Percentiles rank a stretch among this genome's conserved stretches.
phyloP scores from a whole-genome alignment of 2,329 filamentous ascomycete species.

The Diaporthe vaccinii region DNA sequence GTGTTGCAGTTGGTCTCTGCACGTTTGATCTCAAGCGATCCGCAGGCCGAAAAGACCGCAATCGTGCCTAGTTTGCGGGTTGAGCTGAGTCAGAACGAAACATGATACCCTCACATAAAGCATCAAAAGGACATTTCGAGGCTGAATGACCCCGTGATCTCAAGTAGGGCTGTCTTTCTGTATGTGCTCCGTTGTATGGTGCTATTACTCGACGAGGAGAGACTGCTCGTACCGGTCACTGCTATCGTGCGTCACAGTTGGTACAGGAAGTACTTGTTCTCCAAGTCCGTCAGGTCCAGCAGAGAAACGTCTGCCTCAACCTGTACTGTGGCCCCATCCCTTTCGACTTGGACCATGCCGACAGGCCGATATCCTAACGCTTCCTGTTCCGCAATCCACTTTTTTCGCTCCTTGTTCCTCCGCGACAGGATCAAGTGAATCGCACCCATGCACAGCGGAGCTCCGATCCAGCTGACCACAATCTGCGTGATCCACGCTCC shows the following conservation, averaged over 20 bases:
- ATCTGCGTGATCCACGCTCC: constrained; percentile 51
- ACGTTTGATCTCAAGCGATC: too few species aligned
- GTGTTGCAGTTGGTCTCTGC: too few species aligned
- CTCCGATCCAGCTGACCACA: constrained; percentile 52
- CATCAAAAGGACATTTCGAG: not conserved
- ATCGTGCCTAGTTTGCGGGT: too few species aligned
- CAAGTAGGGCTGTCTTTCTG: not conserved
- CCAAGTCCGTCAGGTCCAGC: constrained; percentile 55
- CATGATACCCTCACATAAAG: constrained; percentile 16
- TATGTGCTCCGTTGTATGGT: not conserved
- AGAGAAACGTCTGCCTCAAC: constrained; percentile 53
- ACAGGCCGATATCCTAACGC: constrained; percentile 42
- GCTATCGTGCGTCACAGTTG: constrained; percentile 41
- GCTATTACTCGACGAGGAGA: not conserved
- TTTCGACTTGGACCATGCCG: constrained; percentile 48
- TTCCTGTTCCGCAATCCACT: constrained; percentile 47
- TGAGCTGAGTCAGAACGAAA: not conserved
- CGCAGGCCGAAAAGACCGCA: too few species aligned
- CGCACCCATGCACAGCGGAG: constrained; percentile 51
- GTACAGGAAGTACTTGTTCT: constrained; percentile 56
- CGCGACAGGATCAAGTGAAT: constrained; percentile 51
- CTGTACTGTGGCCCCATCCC: constrained; percentile 47
- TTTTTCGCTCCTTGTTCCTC: constrained; percentile 49
- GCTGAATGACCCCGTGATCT: not conserved
- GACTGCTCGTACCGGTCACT: not conserved